Percentiles rank a stretch among this genome's conserved stretches.
Conservation (phyloP, 495 filamentous ascomycete species). For the Eremomyces bilateralis region DNA sequence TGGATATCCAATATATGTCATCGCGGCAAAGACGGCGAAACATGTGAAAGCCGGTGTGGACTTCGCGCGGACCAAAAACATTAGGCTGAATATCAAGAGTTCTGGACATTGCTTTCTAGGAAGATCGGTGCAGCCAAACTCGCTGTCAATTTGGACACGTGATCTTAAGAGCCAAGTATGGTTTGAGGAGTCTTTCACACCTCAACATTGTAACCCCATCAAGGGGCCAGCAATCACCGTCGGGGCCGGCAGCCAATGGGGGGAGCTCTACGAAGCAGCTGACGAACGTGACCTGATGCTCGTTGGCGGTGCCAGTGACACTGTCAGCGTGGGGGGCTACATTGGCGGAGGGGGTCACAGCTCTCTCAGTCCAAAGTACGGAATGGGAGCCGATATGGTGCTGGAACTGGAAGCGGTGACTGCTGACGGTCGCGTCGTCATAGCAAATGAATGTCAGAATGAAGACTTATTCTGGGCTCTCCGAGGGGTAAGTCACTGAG, state of each 20-base stretch:
- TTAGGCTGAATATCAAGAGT: constrained; percentile 12
- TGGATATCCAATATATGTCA: constrained; percentile 1
- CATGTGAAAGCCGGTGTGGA: constrained; percentile 4
- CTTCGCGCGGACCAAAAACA: constrained; percentile 9
- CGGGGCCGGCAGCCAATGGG: background rate
- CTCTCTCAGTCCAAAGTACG: background rate
- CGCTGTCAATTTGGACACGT: background rate
- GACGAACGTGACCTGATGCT: background rate
- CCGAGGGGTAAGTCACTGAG: constrained; percentile 1
- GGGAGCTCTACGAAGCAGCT: background rate
- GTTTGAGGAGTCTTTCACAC: background rate
- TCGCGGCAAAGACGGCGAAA: background rate
- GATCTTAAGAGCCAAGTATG: background rate
- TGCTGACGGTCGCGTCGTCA: background rate
- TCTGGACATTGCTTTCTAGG: constrained; percentile 16
- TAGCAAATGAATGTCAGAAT: constrained; percentile 1
- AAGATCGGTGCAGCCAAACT: background rate
- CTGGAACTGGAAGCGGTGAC: background rate
- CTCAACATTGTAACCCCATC: background rate
- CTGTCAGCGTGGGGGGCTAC: background rate
- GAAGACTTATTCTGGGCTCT: background rate
- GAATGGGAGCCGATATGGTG: background rate
- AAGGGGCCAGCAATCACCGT: background rate
- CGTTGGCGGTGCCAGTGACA: background rate
- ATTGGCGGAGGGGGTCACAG: background rate